These are phyloP conservation scores for Durusdinium trenchii DNA, from an alignment of 73 alveolate genomes.

Conservation along the genomic window DNA sequence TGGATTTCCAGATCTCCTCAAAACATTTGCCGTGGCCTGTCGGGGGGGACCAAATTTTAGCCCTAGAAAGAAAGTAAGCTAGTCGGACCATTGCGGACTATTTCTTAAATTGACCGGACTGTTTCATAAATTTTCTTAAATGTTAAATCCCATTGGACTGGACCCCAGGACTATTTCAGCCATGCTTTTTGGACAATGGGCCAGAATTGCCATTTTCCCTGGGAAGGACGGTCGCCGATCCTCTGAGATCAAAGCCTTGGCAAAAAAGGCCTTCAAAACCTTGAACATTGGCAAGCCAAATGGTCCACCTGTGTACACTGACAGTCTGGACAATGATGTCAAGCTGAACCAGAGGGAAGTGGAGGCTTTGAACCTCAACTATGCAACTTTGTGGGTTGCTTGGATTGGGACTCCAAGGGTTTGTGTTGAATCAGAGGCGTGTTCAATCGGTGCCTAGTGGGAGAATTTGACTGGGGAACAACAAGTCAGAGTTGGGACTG, in stretches of 20 bases:
- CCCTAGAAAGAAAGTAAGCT: not conserved
- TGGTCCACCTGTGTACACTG: not conserved
- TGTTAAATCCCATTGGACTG: no score
- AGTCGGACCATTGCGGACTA: not conserved
- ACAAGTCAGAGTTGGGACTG: no score
- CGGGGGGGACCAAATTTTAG: no score
- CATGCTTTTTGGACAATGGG: no score
- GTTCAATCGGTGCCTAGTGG: no score
- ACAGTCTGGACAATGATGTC: not conserved
- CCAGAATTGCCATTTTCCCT: no score
- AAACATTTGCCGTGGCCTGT: no score
- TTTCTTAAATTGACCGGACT: no score
- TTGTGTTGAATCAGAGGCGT: no score
- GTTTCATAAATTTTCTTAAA: no score
- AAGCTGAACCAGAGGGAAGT: not conserved
- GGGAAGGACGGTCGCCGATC: not conserved
- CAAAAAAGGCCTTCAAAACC: not conserved
- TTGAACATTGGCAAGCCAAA: not conserved
- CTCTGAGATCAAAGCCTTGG: not conserved
- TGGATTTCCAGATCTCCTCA: not conserved
- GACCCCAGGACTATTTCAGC: no score
- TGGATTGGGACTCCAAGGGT: not conserved
- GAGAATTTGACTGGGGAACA: no score
- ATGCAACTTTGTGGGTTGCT: not conserved
- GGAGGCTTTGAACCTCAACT: not conserved